Base-by-base conservation (phyloP, 208 protist genomes). In the Balamuthia mandrillaris region DNA sequence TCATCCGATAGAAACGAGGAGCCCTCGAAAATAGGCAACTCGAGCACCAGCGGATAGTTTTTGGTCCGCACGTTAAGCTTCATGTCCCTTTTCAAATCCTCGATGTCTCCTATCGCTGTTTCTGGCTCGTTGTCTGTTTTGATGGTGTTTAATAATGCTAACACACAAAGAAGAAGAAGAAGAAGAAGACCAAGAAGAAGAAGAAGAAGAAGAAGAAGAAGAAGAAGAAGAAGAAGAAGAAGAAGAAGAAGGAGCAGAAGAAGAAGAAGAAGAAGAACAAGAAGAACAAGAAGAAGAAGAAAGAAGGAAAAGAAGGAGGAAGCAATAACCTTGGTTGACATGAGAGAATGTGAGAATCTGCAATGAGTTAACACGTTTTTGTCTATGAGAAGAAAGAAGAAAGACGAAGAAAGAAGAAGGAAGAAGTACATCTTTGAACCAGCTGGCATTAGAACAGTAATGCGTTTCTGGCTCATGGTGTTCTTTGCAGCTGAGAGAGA, bases 21-120 rank as follows among this genome's bases (percentile, higher is more conserved):
- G 68, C 58, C 45, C 24, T 78, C 45, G 45, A 58, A 78, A 3
- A 78, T 41, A 24, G 31, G 45, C 2, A 78, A 47, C 14, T 78
- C 68, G 27, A 78, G 9, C 68, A 78, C 68, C 12, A 78, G 68
- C 35, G 68, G 68, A 35, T 44, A 78, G 68, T 56, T 78, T 33
- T 78, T 47, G 7, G 68, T 1, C 18, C 29, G n/a, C 16, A 47
- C 45, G 39, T 51, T 58, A 21, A 58, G 18, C 45, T 78, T 56
- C 45, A 78, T 78, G 45, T 24, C 16, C 4, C 29, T 7, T 35
- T 78, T 41, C 2, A 78, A 39, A 31, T 78, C 68, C 68, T 78
- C 68, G 45, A 78, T 78, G 68, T 78, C 68, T 18, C 39, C 68
- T 14, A 78, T 65, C 10, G 10, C 58, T 9, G 58, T 14, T 24